Evolutionary conservation across 805 yeast species (phyloP).

Genomic region (Kuraishia ogatae): DNA sequence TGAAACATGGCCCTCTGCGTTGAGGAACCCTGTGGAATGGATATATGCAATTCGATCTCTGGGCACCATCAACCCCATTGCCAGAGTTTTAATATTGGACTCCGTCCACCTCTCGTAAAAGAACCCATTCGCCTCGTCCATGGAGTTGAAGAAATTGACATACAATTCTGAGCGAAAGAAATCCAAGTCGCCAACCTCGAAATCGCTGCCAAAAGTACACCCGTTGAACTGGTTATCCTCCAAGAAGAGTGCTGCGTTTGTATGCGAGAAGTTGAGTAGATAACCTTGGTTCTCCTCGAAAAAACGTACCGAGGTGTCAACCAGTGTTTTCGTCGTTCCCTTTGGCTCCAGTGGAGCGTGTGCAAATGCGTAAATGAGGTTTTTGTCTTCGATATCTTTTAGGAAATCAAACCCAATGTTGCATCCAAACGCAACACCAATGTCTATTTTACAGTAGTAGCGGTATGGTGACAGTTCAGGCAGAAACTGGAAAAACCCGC

Average conservation of each 20-base stretch:
- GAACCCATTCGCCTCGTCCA: constrained; percentile 43
- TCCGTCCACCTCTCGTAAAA: constrained; percentile 58
- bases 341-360: constrained; percentile 16
- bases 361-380: constrained; percentile 36
- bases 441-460: constrained; percentile 53
- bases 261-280: constrained; percentile 29
- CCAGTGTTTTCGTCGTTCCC: constrained; percentile 19
- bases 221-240: constrained; percentile 26
- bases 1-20: constrained; percentile 7
- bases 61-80: constrained; percentile 28
- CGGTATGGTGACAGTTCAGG: constrained; percentile 33
- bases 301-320: constrained; percentile 34
- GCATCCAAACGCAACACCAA: constrained; percentile 43
- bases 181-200: constrained; percentile 44
- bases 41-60: constrained; percentile 43
- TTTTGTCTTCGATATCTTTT: constrained; percentile 25
- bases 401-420: constrained; percentile 50
- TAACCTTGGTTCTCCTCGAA: constrained; percentile 30
- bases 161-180: constrained; percentile 41
- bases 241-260: constrained; percentile 31
- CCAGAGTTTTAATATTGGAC: constrained; percentile 35
- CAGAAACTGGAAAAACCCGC: constrained; percentile 33
- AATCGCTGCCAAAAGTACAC: constrained; percentile 55
- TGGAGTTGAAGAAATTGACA: constrained; percentile 30
- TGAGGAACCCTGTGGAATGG: constrained; percentile 23